Base-by-base conservation (phyloP, 306 rosid genomes). In the Abrus precatorius region DNA sequence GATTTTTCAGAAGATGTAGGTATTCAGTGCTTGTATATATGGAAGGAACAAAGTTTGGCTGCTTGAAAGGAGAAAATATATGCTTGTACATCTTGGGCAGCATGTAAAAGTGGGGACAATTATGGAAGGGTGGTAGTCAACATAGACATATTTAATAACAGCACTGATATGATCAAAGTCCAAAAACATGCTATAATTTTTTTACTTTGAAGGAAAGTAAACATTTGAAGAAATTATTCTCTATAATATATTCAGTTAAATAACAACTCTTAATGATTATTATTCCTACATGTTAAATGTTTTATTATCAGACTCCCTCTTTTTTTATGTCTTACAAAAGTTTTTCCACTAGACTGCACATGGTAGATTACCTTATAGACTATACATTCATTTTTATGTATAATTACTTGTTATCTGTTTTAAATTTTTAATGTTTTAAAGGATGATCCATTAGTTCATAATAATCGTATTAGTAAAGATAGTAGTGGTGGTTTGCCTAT, bases 361-460 rank as follows among this genome's bases (percentile, higher is more conserved):
- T 44, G 65, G 11, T 52, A 71, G 32, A 61, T 80, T 67, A 45
- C 34, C 60, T 33, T 34, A 66, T 44, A 40, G 69, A 40, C 52
- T 60, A 44, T 12, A 30, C 50, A 28, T 72, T 80, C 32, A 49
- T 80, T 69, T 69, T 45, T 48, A 12, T 30, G 14, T 69, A 40
- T 12, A 66, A 48, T 62, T 54, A 47, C 47, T 54, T 60, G 12
- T 43, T 69, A 53, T 71, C 29, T 45, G 1, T 43, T 48, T 56
- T 20, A 20, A 20, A 20, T 20, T 20, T 20, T 20, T 30, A 5
- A 47, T 57, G 47, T 45, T 72, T 65, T 53, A 55, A 65, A 72
- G 74, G 52, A 54, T 56, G 27, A 62, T 68, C 76, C 36, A 28
- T 4, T 55, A 34, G 84, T 74, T 73, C 57, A 55, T 7, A 54